Evolutionary conservation across 345 rosid species (phyloP).

Genomic region (Rhodamnia rubescens): DNA sequence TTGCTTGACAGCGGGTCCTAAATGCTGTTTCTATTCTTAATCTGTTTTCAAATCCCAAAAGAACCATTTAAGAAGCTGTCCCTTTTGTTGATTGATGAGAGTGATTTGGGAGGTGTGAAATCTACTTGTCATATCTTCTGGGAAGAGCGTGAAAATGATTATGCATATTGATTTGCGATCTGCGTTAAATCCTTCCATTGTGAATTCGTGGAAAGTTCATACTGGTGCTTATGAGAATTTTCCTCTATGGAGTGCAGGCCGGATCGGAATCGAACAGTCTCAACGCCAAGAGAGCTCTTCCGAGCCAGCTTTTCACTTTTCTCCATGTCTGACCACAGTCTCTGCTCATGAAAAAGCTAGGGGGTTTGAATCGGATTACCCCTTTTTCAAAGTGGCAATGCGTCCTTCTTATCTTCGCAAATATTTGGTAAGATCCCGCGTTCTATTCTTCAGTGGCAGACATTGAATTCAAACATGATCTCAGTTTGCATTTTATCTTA

Average conservation of each 20-base stretch:
- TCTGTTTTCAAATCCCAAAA: neutral
- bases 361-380: neutral
- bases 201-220: neutral
- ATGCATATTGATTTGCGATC: neutral
- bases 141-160: neutral
- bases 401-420: neutral
- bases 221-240: neutral
- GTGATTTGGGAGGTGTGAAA: neutral
- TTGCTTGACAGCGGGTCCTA: too few relatives aligned
- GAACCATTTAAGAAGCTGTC: neutral
- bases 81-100: neutral
- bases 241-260: neutral
- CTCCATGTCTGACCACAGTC: neutral
- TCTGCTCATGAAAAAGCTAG: neutral
- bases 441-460: neutral
- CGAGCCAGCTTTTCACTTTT: neutral
- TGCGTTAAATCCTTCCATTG: neutral
- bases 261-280: neutral
- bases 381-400: neutral
- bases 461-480: neutral
- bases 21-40: neutral
- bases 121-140: neutral
- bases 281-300: neutral
- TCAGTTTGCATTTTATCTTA: neutral
- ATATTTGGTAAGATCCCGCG: neutral